phyloP scores from a whole-genome alignment of 805 yeast genomes.

The Saturnispora silvae region DNA sequence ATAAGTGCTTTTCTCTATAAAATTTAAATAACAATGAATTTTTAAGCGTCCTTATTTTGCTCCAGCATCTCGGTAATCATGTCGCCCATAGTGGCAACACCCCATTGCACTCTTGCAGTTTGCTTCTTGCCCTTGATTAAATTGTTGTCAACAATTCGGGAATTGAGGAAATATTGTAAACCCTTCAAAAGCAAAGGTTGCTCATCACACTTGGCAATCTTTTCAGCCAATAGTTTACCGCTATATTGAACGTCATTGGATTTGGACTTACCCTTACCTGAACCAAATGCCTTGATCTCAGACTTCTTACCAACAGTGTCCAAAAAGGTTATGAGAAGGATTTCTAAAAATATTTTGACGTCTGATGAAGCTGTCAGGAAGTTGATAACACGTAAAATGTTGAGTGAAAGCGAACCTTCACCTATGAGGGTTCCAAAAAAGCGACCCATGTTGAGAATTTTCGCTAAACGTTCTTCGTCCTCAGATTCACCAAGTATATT shows the following conservation, averaged over 20 bases:
- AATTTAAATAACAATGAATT: neutral
- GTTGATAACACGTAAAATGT: slow-evolving; percentile 61
- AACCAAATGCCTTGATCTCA: slow-evolving; percentile 37
- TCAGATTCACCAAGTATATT: slow-evolving; percentile 31
- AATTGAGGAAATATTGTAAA: slow-evolving; percentile 47
- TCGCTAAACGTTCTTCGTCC: slow-evolving; percentile 48
- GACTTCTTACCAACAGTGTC: slow-evolving; percentile 56
- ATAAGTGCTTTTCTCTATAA: slow-evolving; percentile 1
- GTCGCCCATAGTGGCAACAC: slow-evolving; percentile 42
- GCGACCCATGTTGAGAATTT: slow-evolving; percentile 63
- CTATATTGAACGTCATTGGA: slow-evolving; percentile 25
- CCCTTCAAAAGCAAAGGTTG: slow-evolving; percentile 54
- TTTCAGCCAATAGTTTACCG: slow-evolving; percentile 24
- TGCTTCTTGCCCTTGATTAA: slow-evolving; percentile 45
- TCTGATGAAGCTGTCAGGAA: slow-evolving; percentile 57
- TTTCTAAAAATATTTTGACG: slow-evolving; percentile 59
- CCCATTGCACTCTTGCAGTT: slow-evolving; percentile 56
- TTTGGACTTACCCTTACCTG: slow-evolving; percentile 23
- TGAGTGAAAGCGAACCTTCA: slow-evolving; percentile 64
- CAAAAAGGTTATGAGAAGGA: slow-evolving; percentile 57
- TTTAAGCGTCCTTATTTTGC: slow-evolving; percentile 4
- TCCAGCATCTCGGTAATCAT: slow-evolving; percentile 33
- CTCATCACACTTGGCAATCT: slow-evolving; percentile 43
- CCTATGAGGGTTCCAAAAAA: slow-evolving; percentile 70
- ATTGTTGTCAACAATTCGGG: slow-evolving; percentile 35